phyloP scores from a whole-genome alignment of 2,329 filamentous ascomycete genomes.

The Venturia carpophila region DNA sequence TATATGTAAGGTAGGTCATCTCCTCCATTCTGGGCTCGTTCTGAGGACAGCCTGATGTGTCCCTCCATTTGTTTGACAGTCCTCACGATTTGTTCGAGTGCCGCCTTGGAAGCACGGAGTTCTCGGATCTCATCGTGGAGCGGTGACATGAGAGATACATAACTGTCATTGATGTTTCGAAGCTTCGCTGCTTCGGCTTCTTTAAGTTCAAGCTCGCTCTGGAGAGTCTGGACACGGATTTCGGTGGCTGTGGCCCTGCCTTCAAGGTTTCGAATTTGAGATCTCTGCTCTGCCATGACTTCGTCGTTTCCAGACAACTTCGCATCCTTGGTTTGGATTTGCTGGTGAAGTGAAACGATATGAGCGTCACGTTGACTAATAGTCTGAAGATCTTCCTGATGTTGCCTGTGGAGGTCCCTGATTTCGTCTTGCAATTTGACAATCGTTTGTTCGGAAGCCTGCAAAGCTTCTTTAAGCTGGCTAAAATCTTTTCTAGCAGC shows the following conservation, averaged over 20 bases:
- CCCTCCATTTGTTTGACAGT: neutral
- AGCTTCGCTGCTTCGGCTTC: neutral
- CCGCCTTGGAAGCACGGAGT: constrained; percentile 3
- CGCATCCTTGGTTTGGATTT: neutral
- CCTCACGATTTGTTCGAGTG: neutral
- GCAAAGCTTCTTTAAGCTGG: constrained; percentile 3
- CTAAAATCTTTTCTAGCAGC: neutral
- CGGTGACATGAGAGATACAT: neutral
- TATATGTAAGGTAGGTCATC: neutral
- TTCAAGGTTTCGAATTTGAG: neutral
- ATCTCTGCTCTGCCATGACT: neutral
- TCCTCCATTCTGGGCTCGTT: neutral
- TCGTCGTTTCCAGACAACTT: neutral
- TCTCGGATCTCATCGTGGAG: constrained; percentile 7
- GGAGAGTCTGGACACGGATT: neutral
- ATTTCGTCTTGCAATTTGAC: neutral
- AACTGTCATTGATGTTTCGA: neutral
- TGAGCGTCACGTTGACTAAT: neutral
- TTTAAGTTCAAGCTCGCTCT: neutral
- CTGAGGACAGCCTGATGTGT: too few species aligned
- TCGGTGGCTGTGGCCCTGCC: neutral
- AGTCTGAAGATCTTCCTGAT: neutral
- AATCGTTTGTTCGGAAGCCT: neutral
- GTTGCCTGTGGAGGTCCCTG: neutral
- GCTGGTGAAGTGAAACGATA: neutral